Percentiles rank a stretch among this genome's conserved stretches.
Evolutionary conservation across 2,329 filamentous ascomycete species (phyloP).

Genomic region (Penicillium paneum): DNA sequence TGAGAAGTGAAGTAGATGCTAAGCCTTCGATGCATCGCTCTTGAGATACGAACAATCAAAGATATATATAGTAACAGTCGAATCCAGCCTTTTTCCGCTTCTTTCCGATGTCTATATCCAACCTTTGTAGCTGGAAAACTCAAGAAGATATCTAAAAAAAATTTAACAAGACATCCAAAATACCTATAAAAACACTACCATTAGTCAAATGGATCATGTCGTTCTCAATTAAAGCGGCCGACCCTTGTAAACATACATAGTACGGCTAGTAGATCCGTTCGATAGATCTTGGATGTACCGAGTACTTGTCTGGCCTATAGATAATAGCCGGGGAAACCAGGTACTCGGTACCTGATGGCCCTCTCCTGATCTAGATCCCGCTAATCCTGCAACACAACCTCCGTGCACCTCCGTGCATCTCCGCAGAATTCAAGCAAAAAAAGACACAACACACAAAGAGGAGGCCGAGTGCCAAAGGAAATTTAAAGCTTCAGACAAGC

Average conservation of each 20-base stretch:
- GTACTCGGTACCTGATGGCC: background rate
- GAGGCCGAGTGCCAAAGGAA: background rate
- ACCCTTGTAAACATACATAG: no score
- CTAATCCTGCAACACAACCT: conserved; percentile 17
- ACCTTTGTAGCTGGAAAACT: no score
- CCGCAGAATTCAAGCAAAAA: background rate
- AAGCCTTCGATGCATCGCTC: background rate
- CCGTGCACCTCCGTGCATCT: conserved; percentile 7
- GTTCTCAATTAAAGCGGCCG: no score
- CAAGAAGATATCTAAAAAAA: no score
- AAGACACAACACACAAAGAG: background rate
- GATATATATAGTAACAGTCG: no score
- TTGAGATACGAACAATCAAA: background rate
- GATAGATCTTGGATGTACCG: background rate
- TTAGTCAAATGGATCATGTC: no score
- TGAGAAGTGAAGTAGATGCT: no score
- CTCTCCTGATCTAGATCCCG: conserved; percentile 22
- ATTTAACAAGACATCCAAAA: background rate
- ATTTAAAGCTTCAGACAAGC: background rate
- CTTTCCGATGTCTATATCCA: no score
- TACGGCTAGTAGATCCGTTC: background rate
- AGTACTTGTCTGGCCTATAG: background rate
- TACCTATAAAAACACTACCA: no score
- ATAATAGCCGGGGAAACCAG: background rate
- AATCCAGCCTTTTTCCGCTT: no score